Conservation (phyloP, 1,284 basidiomycete genomes). For the Cutaneotrichosporon curvatum region DNA sequence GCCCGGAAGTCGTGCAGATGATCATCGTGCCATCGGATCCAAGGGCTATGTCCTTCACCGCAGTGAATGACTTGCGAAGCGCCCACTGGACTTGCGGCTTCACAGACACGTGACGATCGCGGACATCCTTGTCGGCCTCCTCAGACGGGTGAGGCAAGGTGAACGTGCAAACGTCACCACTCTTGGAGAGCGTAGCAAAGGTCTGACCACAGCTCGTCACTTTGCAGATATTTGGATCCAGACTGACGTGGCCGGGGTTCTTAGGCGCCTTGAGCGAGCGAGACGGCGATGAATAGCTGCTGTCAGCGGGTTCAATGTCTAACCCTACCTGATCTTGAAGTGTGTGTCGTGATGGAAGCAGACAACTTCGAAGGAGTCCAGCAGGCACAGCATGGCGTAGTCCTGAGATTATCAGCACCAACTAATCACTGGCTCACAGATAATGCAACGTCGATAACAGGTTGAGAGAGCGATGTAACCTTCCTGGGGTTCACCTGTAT, state of each 20-base stretch:
- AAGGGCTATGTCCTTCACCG: conserved; percentile 81
- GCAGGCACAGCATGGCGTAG: conserved; percentile 69
- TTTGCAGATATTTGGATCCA: conserved; percentile 68
- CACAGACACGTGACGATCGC: conserved; percentile 49
- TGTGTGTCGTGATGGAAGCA: conserved; percentile 72
- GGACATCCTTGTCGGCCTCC: conserved; percentile 37
- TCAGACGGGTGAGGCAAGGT: conserved; percentile 50
- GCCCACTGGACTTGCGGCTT: conserved; percentile 91
- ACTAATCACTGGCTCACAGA: conserved; percentile 51
- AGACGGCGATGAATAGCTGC: conserved; percentile 8
- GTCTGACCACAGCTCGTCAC: conserved; percentile 71
- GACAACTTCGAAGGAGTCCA: conserved; percentile 68
- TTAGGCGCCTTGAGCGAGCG: conserved; percentile 13
- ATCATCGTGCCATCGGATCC: conserved; percentile 83
- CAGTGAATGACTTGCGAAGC: conserved; percentile 74
- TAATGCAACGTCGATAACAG: conserved; percentile 63
- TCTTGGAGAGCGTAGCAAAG: conserved; percentile 77
- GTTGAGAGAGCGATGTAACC: conserved; percentile 67
- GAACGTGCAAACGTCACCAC: conserved; percentile 90
- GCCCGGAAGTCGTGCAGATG: conserved; percentile 87
- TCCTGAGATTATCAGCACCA: conserved; percentile 49
- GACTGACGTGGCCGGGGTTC: conserved; percentile 52
- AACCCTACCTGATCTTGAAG: conserved; percentile 62
- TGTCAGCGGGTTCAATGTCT: conserved; percentile 15
- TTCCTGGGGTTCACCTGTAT: conserved; percentile 74